phyloP scores from a whole-genome alignment of 2,329 filamentous ascomycete genomes.

The Penicillium crustosum region DNA sequence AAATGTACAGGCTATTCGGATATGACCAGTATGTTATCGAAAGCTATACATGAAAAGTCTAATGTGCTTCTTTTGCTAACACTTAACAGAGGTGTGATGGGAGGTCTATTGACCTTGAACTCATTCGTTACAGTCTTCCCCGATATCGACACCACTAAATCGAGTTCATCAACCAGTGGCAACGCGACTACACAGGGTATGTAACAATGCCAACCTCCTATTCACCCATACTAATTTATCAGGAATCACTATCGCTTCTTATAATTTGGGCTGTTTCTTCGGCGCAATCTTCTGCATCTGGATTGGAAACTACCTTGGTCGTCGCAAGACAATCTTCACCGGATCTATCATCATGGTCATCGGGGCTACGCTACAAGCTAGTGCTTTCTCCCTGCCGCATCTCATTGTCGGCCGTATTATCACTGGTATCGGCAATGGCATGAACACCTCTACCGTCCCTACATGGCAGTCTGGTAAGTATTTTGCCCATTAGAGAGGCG shows the following conservation, averaged over 20 bases:
- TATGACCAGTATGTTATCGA: conserved; percentile 60
- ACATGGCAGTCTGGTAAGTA: conserved; percentile 46
- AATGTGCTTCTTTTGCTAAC: neutral
- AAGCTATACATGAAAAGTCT: neutral
- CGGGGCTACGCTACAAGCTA: conserved; percentile 50
- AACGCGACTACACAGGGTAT: conserved; percentile 48
- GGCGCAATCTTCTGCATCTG: conserved; percentile 54
- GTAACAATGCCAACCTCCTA: neutral
- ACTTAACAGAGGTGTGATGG: conserved; percentile 62
- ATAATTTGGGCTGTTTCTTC: conserved; percentile 53
- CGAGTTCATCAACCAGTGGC: conserved; percentile 29
- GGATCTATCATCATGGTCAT: conserved; percentile 52
- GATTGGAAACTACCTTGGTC: conserved; percentile 53
- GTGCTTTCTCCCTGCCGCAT: conserved; percentile 49
- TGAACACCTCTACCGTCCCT: conserved; percentile 55
- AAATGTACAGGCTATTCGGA: conserved; percentile 48
- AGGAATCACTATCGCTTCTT: conserved; percentile 45
- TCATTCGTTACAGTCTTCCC: conserved; percentile 60
- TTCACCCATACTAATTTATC: neutral
- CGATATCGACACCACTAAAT: conserved; percentile 49
- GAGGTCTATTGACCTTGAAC: conserved; percentile 68
- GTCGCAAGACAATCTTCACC: conserved; percentile 51
- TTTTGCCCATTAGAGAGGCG: fast-evolving
- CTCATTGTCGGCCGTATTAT: conserved; percentile 54
- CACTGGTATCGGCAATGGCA: conserved; percentile 54